These are phyloP conservation scores for Aphanomyces cochlioides DNA, from an alignment of 352 stramenopile genomes.

Conservation along the genomic window DNA sequence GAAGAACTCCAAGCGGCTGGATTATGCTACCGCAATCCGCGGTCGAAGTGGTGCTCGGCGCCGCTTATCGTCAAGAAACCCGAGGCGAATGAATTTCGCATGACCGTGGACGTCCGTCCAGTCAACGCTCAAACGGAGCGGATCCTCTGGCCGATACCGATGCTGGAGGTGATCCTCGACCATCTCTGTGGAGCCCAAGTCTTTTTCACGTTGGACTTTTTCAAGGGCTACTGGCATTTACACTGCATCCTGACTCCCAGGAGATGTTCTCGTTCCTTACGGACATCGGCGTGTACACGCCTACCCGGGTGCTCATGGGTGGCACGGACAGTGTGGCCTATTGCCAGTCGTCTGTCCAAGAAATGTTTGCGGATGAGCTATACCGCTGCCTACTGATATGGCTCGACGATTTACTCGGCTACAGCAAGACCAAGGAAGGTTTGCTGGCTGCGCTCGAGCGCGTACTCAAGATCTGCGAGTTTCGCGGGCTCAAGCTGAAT, in stretches of 20 bases:
- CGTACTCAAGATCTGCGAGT: conserved; percentile 32
- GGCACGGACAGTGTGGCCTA: conserved; percentile 23
- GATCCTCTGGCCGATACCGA: conserved; percentile 32
- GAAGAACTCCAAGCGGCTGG: conserved; percentile 19
- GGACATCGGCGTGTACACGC: conserved; percentile 24
- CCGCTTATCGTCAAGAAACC: conserved; percentile 34
- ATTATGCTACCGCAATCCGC: conserved; percentile 28
- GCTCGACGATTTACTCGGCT: conserved; percentile 39
- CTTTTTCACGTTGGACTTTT: neutral
- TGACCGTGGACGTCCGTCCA: conserved; percentile 30
- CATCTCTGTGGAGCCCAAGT: neutral
- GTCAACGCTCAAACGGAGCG: conserved; percentile 30
- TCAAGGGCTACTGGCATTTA: conserved; percentile 11
- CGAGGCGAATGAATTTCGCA: conserved; percentile 19
- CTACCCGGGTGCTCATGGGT: conserved; percentile 27
- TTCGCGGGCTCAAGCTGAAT: conserved; percentile 34
- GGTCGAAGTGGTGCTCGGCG: conserved; percentile 28
- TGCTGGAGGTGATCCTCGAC: conserved; percentile 21
- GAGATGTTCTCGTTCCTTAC: conserved; percentile 24
- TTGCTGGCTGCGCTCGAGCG: conserved; percentile 30
- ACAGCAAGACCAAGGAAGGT: conserved; percentile 32
- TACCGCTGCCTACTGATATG: conserved; percentile 35
- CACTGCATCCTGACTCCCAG: neutral
- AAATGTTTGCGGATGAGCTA: conserved; percentile 14
- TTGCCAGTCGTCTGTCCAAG: conserved; percentile 8